Evolutionary conservation across 2,329 filamentous ascomycete genomes (phyloP), one percentile per base, ranked within the genome.

Genomic region (Aspergillus hiratsukae): DNA sequence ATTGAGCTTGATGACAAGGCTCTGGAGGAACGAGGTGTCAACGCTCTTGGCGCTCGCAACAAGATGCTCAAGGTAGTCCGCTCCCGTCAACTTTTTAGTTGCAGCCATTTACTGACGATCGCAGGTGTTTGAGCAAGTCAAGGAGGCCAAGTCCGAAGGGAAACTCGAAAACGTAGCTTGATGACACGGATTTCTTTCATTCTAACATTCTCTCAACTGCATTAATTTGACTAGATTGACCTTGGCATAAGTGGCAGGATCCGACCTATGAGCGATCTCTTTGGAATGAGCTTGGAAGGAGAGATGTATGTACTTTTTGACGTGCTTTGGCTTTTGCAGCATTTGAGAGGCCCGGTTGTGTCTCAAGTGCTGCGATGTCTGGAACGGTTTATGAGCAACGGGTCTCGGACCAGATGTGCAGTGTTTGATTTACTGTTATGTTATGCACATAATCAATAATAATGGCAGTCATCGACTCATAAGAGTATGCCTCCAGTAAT

Each of bases 81-180:
- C 23, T 23, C 23, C 23, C 23, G 23, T 23, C 23, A 23, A 23
- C 23, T 23, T 23, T 23, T 23, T 23, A 23, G 23, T 23, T 23
- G 23, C 23, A 23, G 23, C 23, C 23, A 23, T 23, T 31, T 37
- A 9, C 23, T n/a, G 77, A 64, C 56, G 53, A 35, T 48, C 57
- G 23, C 65, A 88, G 85, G 85, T 97, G 55, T 97, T 97, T 76
- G 94, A 97, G 68, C 92, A 97, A 79, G 93, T 97, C 69, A 91
- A 86, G 76, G 88, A 90, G 70, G 88, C 88, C 64, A 89, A 87
- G 69, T 81, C 84, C 31, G 87, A 90, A 23, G 88, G 89, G 64
- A 91, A 90, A 75, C 77, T 90, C 59, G 74, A 74, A 14, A 64
- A 62, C 57, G 59, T 69, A 55, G 52, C 64, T 49, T 74, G 61